Evolutionary conservation across 495 filamentous ascomycete species (phyloP).

Genomic region (Xylaria grammica): DNA sequence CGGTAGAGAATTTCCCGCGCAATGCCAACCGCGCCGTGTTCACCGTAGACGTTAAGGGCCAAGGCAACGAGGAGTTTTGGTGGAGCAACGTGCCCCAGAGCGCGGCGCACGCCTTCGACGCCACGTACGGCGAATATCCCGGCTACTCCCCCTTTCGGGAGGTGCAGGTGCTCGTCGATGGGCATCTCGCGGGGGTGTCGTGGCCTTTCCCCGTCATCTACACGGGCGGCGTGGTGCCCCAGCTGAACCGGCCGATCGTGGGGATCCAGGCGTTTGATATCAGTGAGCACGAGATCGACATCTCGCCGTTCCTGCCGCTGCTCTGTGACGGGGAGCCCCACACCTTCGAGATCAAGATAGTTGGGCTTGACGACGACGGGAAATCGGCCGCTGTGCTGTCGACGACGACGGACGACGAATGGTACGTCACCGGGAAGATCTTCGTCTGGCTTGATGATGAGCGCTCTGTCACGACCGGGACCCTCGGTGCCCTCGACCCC

Average conservation of each 20-base stretch:
- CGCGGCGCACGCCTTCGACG: slow-evolving; percentile 65
- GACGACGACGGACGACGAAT: slow-evolving; percentile 66
- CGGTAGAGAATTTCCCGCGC: slow-evolving; percentile 59
- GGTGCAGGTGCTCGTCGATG: slow-evolving; percentile 82
- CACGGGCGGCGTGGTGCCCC: slow-evolving; percentile 83
- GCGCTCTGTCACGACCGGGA: slow-evolving; percentile 61
- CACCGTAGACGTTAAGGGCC: slow-evolving; percentile 79
- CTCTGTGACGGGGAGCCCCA: slow-evolving; percentile 70
- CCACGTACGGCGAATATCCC: slow-evolving; percentile 62
- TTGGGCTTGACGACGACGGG: slow-evolving; percentile 64
- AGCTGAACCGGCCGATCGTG: slow-evolving; percentile 83
- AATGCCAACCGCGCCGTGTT: slow-evolving; percentile 76
- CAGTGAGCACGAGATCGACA: slow-evolving; percentile 83
- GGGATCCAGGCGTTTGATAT: slow-evolving; percentile 87
- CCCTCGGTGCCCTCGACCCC: slow-evolving; percentile 20
- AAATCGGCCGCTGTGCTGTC: slow-evolving; percentile 55
- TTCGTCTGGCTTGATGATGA: slow-evolving; percentile 76
- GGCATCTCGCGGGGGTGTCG: slow-evolving; percentile 74
- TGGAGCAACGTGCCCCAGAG: slow-evolving; percentile 77
- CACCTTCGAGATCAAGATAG: slow-evolving; percentile 73
- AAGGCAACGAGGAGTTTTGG: slow-evolving; percentile 88
- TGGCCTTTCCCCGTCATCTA: slow-evolving; percentile 93
- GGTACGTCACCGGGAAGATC: slow-evolving; percentile 85
- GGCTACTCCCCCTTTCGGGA: slow-evolving; percentile 84
- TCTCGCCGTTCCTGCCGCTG: slow-evolving; percentile 78